Percentiles rank a stretch among this genome's conserved stretches.
These are phyloP conservation scores for Ganoderma sp. DNA, from an alignment of 1,284 basidiomycete genomes.

Conservation along the genomic window DNA sequence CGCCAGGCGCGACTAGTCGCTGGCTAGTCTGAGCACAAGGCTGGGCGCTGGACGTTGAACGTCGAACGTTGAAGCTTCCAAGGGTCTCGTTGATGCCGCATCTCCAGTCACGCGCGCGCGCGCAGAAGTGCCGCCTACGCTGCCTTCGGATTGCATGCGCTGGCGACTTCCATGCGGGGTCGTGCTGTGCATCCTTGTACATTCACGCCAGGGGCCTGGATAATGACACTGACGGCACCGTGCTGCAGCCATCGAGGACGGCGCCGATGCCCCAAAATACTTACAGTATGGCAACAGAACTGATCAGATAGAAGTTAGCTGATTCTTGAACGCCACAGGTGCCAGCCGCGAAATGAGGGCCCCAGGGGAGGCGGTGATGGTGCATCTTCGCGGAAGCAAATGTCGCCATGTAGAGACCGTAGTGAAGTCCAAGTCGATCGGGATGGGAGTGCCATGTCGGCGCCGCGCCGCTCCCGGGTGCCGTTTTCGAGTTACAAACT, in stretches of 20 bases:
- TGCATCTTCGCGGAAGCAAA: neutral
- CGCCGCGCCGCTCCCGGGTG: neutral
- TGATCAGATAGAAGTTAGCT: neutral
- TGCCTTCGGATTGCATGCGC: neutral
- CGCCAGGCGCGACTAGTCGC: neutral
- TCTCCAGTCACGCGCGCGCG: neutral
- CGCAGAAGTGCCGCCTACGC: no score
- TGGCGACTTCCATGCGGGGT: neutral
- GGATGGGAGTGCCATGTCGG: neutral
- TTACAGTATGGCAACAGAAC: neutral
- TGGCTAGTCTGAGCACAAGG: neutral
- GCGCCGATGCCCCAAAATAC: neutral
- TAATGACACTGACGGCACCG: neutral
- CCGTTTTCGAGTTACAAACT: neutral
- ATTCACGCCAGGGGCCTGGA: neutral
- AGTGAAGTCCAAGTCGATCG: no score
- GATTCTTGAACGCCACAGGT: slow-evolving; percentile 2
- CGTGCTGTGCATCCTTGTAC: neutral
- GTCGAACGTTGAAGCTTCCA: neutral
- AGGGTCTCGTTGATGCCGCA: neutral
- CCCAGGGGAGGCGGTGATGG: neutral
- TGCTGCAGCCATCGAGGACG: neutral
- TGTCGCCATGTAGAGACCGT: neutral
- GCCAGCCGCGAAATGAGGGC: neutral
- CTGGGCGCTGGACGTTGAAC: neutral